These are phyloP conservation scores for Termitomyces sp. DNA, from an alignment of 1,284 basidiomycete species.

Conservation along the genomic window DNA sequence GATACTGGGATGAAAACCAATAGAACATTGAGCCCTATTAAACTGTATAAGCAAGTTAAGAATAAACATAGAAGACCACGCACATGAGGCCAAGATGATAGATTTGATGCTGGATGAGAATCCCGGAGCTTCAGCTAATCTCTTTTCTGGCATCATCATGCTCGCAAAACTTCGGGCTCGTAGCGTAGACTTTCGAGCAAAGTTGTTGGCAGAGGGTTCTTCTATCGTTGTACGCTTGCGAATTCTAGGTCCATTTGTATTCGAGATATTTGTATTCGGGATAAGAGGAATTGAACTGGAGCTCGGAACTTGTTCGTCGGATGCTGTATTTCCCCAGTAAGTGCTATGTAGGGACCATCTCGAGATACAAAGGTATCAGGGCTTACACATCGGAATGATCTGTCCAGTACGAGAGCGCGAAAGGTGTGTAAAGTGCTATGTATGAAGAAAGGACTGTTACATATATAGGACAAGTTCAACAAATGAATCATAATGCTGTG, in stretches of 20 bases:
- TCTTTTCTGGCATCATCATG: conserved; percentile 26
- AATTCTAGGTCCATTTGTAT: background rate
- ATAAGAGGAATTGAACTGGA: background rate
- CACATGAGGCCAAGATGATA: conserved; percentile 52
- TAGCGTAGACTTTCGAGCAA: background rate
- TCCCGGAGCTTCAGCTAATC: conserved; percentile 39
- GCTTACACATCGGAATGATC: background rate
- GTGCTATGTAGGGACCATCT: background rate
- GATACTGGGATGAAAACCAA: conserved; percentile 66
- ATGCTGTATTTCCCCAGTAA: background rate
- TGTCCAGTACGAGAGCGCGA: background rate
- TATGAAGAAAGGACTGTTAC: too few species aligned
- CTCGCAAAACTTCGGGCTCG: background rate
- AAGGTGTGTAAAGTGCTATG: background rate
- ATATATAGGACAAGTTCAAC: too few species aligned
- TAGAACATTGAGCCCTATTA: conserved; percentile 59
- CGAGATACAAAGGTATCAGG: background rate
- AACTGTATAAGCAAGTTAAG: conserved; percentile 1
- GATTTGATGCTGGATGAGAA: conserved; percentile 40
- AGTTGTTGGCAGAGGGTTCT: background rate
- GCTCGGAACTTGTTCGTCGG: too few species aligned
- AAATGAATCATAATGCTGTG: too few species aligned
- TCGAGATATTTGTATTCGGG: background rate
- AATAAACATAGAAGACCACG: background rate
- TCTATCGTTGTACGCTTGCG: conserved; percentile 3